phyloP scores from a whole-genome alignment of 2,329 filamentous ascomycete species.

The Amylocarpus encephaloides region DNA sequence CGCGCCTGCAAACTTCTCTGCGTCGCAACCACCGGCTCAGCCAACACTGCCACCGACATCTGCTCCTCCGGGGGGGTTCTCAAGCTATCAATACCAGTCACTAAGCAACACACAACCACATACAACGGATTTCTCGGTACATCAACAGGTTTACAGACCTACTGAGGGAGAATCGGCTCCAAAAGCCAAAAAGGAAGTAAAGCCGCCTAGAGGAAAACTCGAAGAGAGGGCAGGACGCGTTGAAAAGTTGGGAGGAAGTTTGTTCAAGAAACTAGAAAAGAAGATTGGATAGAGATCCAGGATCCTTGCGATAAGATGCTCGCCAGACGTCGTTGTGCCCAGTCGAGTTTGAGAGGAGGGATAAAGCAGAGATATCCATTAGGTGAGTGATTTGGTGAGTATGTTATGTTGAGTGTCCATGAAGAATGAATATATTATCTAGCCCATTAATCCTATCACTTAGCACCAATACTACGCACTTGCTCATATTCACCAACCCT shows the following conservation, averaged over 20 bases:
- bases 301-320: background rate
- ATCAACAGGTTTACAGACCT: constrained; percentile 64
- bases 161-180: constrained; percentile 51
- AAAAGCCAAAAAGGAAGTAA: constrained; percentile 33
- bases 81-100: constrained; percentile 44
- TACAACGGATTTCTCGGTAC: constrained; percentile 49
- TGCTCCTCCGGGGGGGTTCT: constrained; percentile 47
- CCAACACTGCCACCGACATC: constrained; percentile 5
- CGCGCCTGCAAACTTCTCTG: background rate
- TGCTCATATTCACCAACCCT: no score
- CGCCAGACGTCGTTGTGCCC: no score
- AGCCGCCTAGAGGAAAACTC: constrained; percentile 46
- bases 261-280: constrained; percentile 76
- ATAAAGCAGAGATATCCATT: no score
- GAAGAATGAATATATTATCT: background rate
- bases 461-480: no score
- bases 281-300: constrained; percentile 33
- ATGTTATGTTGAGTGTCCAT: background rate
- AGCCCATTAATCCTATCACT: no score
- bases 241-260: constrained; percentile 63
- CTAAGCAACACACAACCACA: constrained; percentile 31
- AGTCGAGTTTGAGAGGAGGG: background rate
- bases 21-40: background rate
- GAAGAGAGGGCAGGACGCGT: constrained; percentile 60
- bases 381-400: background rate